These are phyloP conservation scores for Schizosaccharomyces cryophilus DNA, from an alignment of 805 yeast species.

Conservation along the genomic window DNA sequence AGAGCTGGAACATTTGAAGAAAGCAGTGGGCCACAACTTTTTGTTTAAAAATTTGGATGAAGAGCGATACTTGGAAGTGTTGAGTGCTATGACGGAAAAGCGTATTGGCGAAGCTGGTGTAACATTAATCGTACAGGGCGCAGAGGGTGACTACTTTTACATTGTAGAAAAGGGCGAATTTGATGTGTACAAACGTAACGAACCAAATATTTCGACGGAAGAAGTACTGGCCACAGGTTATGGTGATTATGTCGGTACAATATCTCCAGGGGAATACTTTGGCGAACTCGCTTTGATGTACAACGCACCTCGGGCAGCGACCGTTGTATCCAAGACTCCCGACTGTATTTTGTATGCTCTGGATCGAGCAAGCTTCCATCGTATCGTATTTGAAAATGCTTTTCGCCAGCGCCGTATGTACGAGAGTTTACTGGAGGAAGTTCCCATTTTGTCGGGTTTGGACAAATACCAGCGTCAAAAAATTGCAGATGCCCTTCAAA, in stretches of 20 bases:
- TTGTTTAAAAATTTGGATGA: constrained; percentile 63
- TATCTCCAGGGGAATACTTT: constrained; percentile 74
- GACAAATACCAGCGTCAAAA: constrained; percentile 65
- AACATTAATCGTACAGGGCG: constrained; percentile 69
- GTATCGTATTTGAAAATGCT: constrained; percentile 74
- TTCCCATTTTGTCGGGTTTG: constrained; percentile 52
- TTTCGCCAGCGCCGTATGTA: constrained; percentile 74
- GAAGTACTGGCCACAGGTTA: background rate
- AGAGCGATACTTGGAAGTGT: constrained; percentile 49
- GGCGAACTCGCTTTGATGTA: constrained; percentile 96
- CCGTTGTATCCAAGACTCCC: constrained; percentile 42
- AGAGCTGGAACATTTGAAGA: constrained; percentile 44
- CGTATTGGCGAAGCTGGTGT: constrained; percentile 18
- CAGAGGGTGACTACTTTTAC: constrained; percentile 81
- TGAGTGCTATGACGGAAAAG: constrained; percentile 64
- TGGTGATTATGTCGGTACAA: constrained; percentile 39
- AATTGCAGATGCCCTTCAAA: constrained; percentile 79
- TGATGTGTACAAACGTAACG: constrained; percentile 25
- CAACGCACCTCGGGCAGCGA: constrained; percentile 93
- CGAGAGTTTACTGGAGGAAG: constrained; percentile 67
- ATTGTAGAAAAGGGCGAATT: constrained; percentile 67
- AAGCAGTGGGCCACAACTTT: constrained; percentile 56
- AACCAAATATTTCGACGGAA: background rate
- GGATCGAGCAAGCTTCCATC: constrained; percentile 78
- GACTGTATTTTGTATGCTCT: constrained; percentile 72